Percentiles rank a stretch among this genome's conserved stretches.
Evolutionary conservation across 331 rosid species (phyloP).

Genomic region (Acacia concinna): DNA sequence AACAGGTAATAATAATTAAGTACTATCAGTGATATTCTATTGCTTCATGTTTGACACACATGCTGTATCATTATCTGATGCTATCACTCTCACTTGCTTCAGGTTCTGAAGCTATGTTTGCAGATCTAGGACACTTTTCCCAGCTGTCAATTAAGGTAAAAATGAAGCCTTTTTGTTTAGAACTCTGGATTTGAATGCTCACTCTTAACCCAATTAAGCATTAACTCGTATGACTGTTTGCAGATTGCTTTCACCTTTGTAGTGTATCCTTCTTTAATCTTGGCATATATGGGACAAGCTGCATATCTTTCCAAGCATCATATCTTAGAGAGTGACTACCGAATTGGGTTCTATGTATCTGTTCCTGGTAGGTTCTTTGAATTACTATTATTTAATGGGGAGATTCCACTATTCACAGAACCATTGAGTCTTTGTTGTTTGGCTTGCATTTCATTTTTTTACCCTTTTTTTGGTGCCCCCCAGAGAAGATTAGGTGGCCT

Average conservation of each 20-base stretch:
- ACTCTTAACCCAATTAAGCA: conserved; percentile 1
- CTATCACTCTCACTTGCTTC: conserved; percentile 28
- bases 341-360: conserved; percentile 89
- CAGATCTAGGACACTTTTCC: conserved; percentile 94
- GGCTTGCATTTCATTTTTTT: conserved; percentile 16
- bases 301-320: conserved; percentile 96
- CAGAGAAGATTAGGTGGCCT: conserved; percentile 92
- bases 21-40: conserved; percentile 13
- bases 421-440: conserved; percentile 6
- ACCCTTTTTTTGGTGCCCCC: not conserved
- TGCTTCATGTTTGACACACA: not conserved
- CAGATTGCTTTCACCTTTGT: conserved; percentile 95
- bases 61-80: conserved; percentile 29
- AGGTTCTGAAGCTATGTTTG: conserved; percentile 99
- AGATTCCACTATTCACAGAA: conserved; percentile 4
- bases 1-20: conserved; percentile 60
- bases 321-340: conserved; percentile 54
- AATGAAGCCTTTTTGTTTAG: conserved; percentile 19
- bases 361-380: conserved; percentile 75
- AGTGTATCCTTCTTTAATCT: conserved; percentile 89
- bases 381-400: not conserved
- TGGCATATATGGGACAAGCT: conserved; percentile 99
- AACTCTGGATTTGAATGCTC: not conserved
- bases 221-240: conserved; percentile 43
- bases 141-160: conserved; percentile 89